phyloP scores from a whole-genome alignment of 1,284 basidiomycete genomes.

The Apiotrichum siamense region DNA sequence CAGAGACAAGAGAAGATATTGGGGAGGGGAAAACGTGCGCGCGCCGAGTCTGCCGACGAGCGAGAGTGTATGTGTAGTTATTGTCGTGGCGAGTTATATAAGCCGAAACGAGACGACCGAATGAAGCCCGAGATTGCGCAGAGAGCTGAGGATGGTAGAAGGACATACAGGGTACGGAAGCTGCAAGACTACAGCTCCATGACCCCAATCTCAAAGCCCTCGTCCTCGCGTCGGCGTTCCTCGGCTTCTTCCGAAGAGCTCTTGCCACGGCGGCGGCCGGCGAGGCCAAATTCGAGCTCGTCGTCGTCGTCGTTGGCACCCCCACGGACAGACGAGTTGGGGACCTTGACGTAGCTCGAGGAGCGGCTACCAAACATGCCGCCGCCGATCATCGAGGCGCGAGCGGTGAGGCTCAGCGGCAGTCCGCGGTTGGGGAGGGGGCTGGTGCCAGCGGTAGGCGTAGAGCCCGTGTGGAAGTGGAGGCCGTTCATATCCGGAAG shows the following conservation, averaged over 20 bases:
- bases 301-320: constrained; percentile 39
- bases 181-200: constrained; percentile 18
- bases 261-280: constrained; percentile 10
- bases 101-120: no score
- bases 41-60: no score
- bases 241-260: constrained; percentile 35
- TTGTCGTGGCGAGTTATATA: no score
- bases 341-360: constrained; percentile 17
- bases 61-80: no score
- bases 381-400: constrained; percentile 37
- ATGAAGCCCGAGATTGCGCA: no score
- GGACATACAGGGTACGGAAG: no score
- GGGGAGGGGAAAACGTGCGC: no score
- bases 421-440: constrained; percentile 27
- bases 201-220: constrained; percentile 18
- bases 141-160: no score
- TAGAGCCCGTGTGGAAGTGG: constrained; percentile 30
- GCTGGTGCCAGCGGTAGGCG: constrained; percentile 12
- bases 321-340: constrained; percentile 28
- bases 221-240: constrained; percentile 24
- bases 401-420: constrained; percentile 21
- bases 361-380: constrained; percentile 37
- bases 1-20: no score
- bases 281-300: constrained; percentile 14
- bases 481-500: constrained; percentile 38